Evolutionary conservation across 768 basidiomycete genomes (phyloP).

Genomic region (Kwoniella dendrophila): DNA sequence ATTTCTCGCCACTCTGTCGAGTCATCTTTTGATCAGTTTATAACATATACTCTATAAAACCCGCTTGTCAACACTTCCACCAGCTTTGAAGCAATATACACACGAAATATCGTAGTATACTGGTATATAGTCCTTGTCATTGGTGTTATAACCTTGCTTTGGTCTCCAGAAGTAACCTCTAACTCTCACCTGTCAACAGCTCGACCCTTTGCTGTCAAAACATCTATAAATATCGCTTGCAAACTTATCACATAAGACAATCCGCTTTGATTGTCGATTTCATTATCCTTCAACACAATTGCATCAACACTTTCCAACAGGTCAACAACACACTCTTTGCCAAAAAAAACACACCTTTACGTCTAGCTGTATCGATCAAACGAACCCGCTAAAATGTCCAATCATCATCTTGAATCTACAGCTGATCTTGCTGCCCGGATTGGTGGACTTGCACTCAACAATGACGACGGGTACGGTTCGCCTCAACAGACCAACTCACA

Average conservation of each 20-base stretch:
- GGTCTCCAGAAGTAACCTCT: too few relatives aligned
- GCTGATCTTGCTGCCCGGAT: conserved; percentile 16
- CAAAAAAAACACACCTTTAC: background rate
- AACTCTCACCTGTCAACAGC: too few relatives aligned
- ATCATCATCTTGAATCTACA: conserved; percentile 2
- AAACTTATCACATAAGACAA: too few relatives aligned
- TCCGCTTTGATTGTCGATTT: too few relatives aligned
- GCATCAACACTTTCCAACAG: too few relatives aligned
- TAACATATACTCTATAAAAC: background rate
- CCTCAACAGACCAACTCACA: conserved; percentile 13
- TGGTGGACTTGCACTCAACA: conserved; percentile 13
- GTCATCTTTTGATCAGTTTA: background rate
- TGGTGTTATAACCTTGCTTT: too few relatives aligned
- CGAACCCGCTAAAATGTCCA: background rate
- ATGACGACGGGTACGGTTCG: background rate
- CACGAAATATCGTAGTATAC: too few relatives aligned
- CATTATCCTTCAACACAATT: too few relatives aligned
- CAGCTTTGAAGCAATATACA: too few relatives aligned
- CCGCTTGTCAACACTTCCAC: background rate
- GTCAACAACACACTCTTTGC: background rate
- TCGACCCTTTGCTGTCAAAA: too few relatives aligned
- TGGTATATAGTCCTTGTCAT: too few relatives aligned
- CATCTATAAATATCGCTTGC: too few relatives aligned
- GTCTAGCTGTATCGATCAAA: conserved; percentile 1
- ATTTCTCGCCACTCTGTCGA: conserved; percentile 6